phyloP scores from a whole-genome alignment of 2,329 filamentous ascomycete genomes.

The Neurospora crassa region DNA sequence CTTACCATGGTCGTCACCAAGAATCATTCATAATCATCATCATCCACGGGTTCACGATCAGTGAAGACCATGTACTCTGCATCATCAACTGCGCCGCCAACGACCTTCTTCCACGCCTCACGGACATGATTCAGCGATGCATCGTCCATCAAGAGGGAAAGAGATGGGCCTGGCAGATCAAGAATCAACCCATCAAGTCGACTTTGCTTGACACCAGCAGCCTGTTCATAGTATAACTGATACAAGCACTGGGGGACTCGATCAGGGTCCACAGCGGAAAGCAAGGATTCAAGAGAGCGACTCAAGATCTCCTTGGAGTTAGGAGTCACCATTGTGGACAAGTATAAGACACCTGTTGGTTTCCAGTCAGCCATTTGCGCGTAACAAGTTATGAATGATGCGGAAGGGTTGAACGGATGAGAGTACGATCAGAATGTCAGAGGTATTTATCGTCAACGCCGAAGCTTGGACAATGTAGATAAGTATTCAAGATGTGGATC shows the following conservation, averaged over 20 bases:
- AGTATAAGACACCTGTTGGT: slow-evolving; percentile 29
- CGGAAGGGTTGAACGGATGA: slow-evolving; percentile 8
- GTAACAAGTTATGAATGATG: slow-evolving; percentile 5
- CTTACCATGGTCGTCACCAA: slow-evolving; percentile 12
- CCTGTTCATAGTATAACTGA: slow-evolving; percentile 47
- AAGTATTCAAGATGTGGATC: slow-evolving; percentile 83
- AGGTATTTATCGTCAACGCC: slow-evolving; percentile 77
- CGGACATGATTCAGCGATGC: slow-evolving; percentile 55
- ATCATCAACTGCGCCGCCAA: slow-evolving; percentile 37
- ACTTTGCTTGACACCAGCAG: slow-evolving; percentile 19
- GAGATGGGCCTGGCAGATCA: slow-evolving; percentile 46
- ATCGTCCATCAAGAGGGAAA: slow-evolving; percentile 70
- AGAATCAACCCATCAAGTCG: slow-evolving; percentile 35
- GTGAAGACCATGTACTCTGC: slow-evolving; percentile 66
- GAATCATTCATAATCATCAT: slow-evolving; percentile 47
- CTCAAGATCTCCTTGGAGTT: slow-evolving; percentile 29
- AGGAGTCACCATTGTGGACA: slow-evolving; percentile 28
- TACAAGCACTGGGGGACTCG: slow-evolving; percentile 32
- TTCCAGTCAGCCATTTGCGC: slow-evolving; percentile 23
- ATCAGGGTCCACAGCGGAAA: slow-evolving; percentile 23
- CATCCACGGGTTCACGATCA: slow-evolving; percentile 55
- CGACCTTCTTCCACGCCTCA: slow-evolving; percentile 58
- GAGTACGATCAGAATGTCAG: slow-evolving; percentile 75
- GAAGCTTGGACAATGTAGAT: slow-evolving; percentile 99
- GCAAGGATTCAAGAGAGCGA: slow-evolving; percentile 31